Base-by-base conservation (phyloP, 371 early-diverging fungal genomes). In the Mortierella sp. region DNA sequence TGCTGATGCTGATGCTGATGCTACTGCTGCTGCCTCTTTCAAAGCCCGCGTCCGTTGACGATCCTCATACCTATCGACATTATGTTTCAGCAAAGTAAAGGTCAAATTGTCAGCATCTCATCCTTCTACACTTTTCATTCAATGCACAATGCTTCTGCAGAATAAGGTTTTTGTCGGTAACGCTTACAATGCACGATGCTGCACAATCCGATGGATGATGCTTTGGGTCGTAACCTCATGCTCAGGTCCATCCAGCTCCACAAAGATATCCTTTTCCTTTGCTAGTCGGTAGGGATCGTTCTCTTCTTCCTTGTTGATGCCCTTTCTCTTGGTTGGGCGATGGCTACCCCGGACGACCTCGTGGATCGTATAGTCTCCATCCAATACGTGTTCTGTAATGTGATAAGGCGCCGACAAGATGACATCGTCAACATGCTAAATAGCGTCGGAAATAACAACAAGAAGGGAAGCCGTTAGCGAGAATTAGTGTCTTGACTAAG, bases 161-260 rank as follows among this genome's bases (percentile, higher is more conserved):
- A n/a, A n/a, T n/a, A n/a, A 47, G 19, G 7, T 5, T 6, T 22
- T 1, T 7, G 47, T 22, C 29, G 16, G 16, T 26, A 29, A 24
- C n/a, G 0, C 55, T 31, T 55, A 91, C 92, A 93, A 79, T 71
- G 93, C 86, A 52, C 96, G 92, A 83, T 96, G 94, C 43, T 90
- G 92, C 70, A 97, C 92, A 79, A 98, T 97, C 65, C 98, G 92
- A 64, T 92, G 87, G 75, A 98, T 94, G 68, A 98, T 96, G 8
- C 91, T 89, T 41, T 92, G 90, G 22, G 97, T 97, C 10, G 96
- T 95, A 55, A 97, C 88, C 63, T 92, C 89, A 53, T 91, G 89
- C 47, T 90, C 87, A 34, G 94, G 92, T 47, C 94, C 92, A 39
- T 92, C 91, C 50, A 97, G 91, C 80, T 94, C 93, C 41, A 78